Percentiles rank a stretch among this genome's conserved stretches.
phyloP scores from a whole-genome alignment of 768 basidiomycete genomes.

The Tulasnella sp. region DNA sequence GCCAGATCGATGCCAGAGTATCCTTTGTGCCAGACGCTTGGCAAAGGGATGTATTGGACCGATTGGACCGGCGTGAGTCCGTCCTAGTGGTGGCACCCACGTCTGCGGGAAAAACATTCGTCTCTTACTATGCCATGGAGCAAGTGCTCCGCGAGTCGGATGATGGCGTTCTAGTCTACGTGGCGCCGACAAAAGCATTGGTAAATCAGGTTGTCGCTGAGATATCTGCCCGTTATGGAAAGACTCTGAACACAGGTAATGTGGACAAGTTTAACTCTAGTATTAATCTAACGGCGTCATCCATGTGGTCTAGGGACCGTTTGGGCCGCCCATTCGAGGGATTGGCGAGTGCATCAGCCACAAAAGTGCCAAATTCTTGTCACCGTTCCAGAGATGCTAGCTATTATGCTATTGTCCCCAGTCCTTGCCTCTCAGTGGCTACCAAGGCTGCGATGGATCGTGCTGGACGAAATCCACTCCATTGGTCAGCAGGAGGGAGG shows the following conservation, averaged over 20 bases:
- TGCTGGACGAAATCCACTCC: constrained; percentile 59
- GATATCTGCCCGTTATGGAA: constrained; percentile 62
- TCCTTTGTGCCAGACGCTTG: no score
- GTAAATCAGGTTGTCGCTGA: constrained; percentile 60
- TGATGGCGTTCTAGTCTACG: constrained; percentile 64
- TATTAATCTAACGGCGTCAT: not conserved
- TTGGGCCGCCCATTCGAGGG: constrained; percentile 65
- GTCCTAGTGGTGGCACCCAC: no score
- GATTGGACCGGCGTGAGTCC: no score
- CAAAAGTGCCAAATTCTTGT: constrained; percentile 65
- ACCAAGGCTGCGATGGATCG: constrained; percentile 61
- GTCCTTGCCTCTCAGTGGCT: constrained; percentile 58
- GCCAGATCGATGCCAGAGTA: no score
- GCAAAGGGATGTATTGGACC: no score
- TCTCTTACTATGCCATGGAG: no score
- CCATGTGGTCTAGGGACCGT: constrained; percentile 44
- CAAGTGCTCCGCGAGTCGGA: no score
- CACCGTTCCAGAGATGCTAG: constrained; percentile 68
- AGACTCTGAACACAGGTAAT: constrained; percentile 47
- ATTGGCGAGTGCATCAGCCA: constrained; percentile 58
- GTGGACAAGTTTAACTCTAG: not conserved
- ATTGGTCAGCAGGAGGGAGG: no score
- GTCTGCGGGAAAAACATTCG: no score
- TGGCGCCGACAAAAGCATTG: constrained; percentile 71
- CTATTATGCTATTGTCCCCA: constrained; percentile 66